A percentile compares a stretch with the other conserved stretches of the same genome.
These are phyloP conservation scores for Botrytis aclada DNA, from an alignment of 2,329 filamentous ascomycete species.

Conservation along the genomic window DNA sequence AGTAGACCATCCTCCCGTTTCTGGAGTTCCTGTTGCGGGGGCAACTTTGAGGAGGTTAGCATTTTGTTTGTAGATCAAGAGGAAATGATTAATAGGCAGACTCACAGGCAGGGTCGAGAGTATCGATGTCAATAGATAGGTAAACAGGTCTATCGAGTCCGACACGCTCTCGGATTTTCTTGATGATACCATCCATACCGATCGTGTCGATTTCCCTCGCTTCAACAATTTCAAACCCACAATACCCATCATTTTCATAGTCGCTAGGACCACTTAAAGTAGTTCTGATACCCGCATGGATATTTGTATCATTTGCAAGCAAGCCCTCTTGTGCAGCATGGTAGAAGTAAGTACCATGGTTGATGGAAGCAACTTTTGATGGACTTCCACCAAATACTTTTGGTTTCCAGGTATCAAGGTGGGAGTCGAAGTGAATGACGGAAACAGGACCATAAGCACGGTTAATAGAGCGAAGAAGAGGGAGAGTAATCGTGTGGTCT, in stretches of 20 bases:
- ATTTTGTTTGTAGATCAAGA: background rate
- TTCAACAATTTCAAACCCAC: constrained; percentile 79
- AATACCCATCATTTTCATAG: constrained; percentile 83
- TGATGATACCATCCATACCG: constrained; percentile 70
- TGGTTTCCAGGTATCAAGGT: constrained; percentile 72
- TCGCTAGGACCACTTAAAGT: constrained; percentile 75
- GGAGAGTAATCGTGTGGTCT: constrained; percentile 61
- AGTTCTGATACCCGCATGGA: constrained; percentile 83
- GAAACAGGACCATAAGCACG: constrained; percentile 58
- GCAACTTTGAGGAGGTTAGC: constrained; percentile 48
- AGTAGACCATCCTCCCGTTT: constrained; percentile 74
- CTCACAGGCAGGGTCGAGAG: constrained; percentile 75
- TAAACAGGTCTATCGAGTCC: constrained; percentile 75
- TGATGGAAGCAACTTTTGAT: constrained; percentile 71
- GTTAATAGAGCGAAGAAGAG: constrained; percentile 58
- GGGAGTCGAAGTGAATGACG: constrained; percentile 62
- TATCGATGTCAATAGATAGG: constrained; percentile 82
- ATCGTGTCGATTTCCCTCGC: constrained; percentile 68
- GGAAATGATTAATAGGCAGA: constrained; percentile 16
- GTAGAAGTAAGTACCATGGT: constrained; percentile 88
- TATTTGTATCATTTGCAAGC: constrained; percentile 77
- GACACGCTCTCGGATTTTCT: constrained; percentile 71
- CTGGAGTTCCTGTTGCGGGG: constrained; percentile 70
- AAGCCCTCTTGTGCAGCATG: constrained; percentile 76
- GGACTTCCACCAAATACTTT: constrained; percentile 85